Evolutionary conservation across 805 yeast genomes (phyloP).

Genomic region (Lipomyces kockii): DNA sequence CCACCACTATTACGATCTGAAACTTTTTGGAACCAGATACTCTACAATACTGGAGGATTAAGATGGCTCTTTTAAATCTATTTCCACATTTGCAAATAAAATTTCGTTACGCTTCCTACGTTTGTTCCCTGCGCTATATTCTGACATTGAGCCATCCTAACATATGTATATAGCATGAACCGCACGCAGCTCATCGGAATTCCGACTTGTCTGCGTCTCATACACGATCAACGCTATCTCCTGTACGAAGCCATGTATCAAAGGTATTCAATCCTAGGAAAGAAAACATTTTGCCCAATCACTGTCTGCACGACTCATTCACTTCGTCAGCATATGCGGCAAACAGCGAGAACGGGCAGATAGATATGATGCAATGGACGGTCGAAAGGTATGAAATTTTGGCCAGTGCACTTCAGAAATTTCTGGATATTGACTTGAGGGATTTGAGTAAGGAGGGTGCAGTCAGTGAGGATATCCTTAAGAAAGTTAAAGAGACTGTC

Average conservation of each 20-base stretch:
- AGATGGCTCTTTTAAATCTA: neutral
- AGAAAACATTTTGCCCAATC: neutral
- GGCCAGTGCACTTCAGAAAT: neutral
- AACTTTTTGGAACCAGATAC: neutral
- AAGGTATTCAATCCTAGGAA: neutral
- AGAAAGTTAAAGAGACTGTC: neutral
- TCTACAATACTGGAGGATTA: neutral
- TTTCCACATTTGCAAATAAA: neutral
- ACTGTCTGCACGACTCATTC: neutral
- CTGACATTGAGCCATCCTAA: neutral
- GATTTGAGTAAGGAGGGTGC: neutral
- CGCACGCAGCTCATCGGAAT: neutral
- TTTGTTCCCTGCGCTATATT: neutral
- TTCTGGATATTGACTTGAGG: constrained; percentile 3
- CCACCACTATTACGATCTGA: neutral
- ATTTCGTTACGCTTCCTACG: neutral
- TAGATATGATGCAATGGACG: constrained; percentile 10
- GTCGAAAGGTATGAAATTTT: constrained; percentile 1
- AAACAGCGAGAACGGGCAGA: neutral
- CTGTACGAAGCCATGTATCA: neutral
- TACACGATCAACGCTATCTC: neutral
- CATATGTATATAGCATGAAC: neutral
- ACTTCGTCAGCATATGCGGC: neutral
- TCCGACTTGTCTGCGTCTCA: neutral
- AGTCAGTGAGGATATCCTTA: neutral